Conservation (phyloP, 768 basidiomycete species). For the Boletus coccyginus region DNA sequence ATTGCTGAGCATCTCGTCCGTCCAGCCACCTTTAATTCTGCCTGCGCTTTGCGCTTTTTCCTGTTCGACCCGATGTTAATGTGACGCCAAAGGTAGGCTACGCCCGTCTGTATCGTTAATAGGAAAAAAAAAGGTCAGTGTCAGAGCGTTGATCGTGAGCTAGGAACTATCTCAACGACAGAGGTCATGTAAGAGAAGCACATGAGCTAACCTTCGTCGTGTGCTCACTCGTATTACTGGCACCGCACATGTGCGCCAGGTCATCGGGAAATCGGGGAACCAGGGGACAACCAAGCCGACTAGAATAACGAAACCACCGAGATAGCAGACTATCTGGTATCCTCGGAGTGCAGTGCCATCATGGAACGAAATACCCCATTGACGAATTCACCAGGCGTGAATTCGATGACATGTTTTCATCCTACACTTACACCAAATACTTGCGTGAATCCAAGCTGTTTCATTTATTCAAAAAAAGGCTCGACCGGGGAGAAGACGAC, state of each 20-base stretch:
- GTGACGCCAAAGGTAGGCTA: constrained; percentile 16
- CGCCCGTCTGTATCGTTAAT: constrained; percentile 20
- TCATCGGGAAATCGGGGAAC: constrained; percentile 41
- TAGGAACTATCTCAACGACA: not conserved
- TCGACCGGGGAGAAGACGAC: too few species aligned
- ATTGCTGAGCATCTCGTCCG: not conserved
- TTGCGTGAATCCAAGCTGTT: constrained; percentile 23
- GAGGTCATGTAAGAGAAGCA: not conserved
- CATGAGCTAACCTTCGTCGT: constrained; percentile 26
- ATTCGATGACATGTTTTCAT: not conserved
- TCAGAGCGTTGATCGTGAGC: constrained; percentile 21
- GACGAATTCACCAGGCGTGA: not conserved
- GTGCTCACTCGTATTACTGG: constrained; percentile 24
- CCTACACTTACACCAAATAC: constrained; percentile 30
- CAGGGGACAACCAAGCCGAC: constrained; percentile 34
- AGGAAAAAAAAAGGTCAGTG: constrained; percentile 21
- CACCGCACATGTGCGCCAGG: constrained; percentile 31
- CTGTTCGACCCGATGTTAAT: constrained; percentile 25
- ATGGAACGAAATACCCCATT: constrained; percentile 32
- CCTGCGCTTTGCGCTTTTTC: constrained; percentile 12
- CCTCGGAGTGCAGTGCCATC: constrained; percentile 12
- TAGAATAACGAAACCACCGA: constrained; percentile 38
- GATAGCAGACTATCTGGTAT: constrained; percentile 30
- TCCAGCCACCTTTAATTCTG: constrained; percentile 8
- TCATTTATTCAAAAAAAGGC: too few species aligned